Conservation (phyloP, 139 green algal species). For the Picochlorum costavermella region DNA sequence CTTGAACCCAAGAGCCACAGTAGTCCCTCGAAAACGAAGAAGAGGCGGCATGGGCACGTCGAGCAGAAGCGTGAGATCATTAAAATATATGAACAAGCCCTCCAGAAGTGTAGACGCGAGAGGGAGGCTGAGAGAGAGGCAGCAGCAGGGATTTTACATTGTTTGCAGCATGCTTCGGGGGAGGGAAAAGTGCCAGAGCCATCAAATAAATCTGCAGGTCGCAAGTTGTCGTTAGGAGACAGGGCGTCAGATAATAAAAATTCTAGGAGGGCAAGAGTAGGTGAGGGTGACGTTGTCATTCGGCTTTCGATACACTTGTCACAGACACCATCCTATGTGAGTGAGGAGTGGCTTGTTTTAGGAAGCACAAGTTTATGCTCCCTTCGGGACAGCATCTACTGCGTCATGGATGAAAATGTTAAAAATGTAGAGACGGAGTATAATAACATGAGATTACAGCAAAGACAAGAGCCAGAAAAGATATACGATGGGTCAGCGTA, state of each 20-base stretch:
- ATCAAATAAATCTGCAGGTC: too few relatives aligned
- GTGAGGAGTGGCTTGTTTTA: conserved; percentile 32
- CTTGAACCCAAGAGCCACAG: not conserved
- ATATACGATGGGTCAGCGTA: conserved; percentile 19
- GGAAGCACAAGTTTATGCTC: conserved; percentile 23
- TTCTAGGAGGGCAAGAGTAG: not conserved
- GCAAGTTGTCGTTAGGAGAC: too few relatives aligned
- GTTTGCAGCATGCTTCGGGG: too few relatives aligned
- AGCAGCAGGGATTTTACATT: too few relatives aligned
- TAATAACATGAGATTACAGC: not conserved
- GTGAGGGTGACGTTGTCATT: conserved; percentile 9
- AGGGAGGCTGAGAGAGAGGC: too few relatives aligned
- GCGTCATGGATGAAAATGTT: conserved; percentile 29
- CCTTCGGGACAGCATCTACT: conserved; percentile 34
- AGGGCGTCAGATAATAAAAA: too few relatives aligned
- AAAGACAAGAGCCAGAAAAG: not conserved
- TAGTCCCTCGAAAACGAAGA: too few relatives aligned
- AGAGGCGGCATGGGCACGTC: too few relatives aligned
- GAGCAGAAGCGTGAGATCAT: too few relatives aligned
- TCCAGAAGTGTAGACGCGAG: too few relatives aligned
- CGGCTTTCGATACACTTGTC: conserved; percentile 18
- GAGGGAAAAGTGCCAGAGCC: too few relatives aligned
- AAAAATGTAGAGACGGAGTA: conserved; percentile 12
- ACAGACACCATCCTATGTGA: conserved; percentile 12
- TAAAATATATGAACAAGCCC: too few relatives aligned